Conservation (phyloP, 805 yeast species). For the Starmerella lactis-condensi region DNA sequence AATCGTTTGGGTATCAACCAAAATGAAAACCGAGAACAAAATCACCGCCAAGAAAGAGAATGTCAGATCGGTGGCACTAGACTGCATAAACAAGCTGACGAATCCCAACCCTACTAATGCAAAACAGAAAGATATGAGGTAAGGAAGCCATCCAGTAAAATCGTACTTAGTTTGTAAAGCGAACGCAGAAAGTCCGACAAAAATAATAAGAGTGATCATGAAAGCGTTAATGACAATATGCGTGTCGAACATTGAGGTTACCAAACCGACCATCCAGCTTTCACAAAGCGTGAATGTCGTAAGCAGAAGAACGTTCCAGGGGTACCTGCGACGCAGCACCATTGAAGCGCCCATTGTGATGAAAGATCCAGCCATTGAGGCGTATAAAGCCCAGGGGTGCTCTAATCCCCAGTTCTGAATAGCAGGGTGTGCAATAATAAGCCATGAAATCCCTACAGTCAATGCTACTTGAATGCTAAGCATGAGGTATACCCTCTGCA, state of each 20-base stretch:
- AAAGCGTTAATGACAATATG: conserved; percentile 52
- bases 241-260: conserved; percentile 44
- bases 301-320: conserved; percentile 42
- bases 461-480: conserved; percentile 43
- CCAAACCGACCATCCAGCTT: conserved; percentile 51
- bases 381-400: conserved; percentile 41
- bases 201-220: conserved; percentile 46
- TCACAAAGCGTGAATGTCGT: conserved; percentile 56
- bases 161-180: conserved; percentile 67
- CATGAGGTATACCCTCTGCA: conserved; percentile 62
- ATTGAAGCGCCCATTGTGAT: conserved; percentile 47
- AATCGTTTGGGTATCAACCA: conserved; percentile 66
- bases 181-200: conserved; percentile 57
- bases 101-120: conserved; percentile 55
- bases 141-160: conserved; percentile 49
- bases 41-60: conserved; percentile 61
- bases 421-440: conserved; percentile 29
- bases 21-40: conserved; percentile 49
- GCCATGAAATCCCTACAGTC: conserved; percentile 40
- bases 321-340: conserved; percentile 47
- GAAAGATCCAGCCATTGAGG: conserved; percentile 40
- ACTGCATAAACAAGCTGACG: conserved; percentile 48
- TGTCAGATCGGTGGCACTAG: conserved; percentile 37
- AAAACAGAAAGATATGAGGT: conserved; percentile 39
- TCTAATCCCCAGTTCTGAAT: conserved; percentile 37